Evolutionary conservation across 179 eudicot genomes (phyloP), one percentile per base, ranked within the genome.

Genomic region (Nepenthes alata): DNA sequence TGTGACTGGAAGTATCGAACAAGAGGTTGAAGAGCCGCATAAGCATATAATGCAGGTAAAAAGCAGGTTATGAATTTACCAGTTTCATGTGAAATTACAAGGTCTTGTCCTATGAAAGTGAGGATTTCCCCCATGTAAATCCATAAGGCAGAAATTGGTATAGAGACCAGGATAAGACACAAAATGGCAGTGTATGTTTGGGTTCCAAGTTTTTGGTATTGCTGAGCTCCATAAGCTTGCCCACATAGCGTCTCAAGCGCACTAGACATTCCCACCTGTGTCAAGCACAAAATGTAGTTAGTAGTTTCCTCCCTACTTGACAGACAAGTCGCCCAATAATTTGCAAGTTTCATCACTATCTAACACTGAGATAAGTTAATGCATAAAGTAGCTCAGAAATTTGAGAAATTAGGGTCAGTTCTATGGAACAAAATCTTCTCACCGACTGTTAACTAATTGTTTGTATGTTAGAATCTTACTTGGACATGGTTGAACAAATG

Each of bases 161-260:
- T 2, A 15, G 75, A 80, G 2, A 71, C 72, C 3, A 83, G 13
- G 47, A 73, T 7, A 55, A 80, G 79, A 11, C 72, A 75, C 44
- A 83, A 67, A 12, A 80, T 70, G 14, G 81, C 81, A 10, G 70
- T 70, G 60, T 72, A 77, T 7, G 83, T 80, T n/a, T 70, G 74
- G 4, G 68, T 73, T 35, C 83, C 83, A 11, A 83, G 72, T 45
- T 72, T 75, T 10, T 67, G 37, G 60, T 75, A 77, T 55, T 83
- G 80, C 48, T 69, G 55, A 41, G 88, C 88, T 35, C 88, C 88
- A 50, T 70, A 80, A 0, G 85, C 88, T 72, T 83, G 88, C 12
- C 88, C 88, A 60, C 88, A 76, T 13, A 83, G 71, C 51, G 88
- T 83, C 57, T 80, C 88, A 69, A 83, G 57, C 25, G 79, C 88